These are phyloP conservation scores for Zygosaccharomyces bailii DNA, from an alignment of 805 yeast genomes.

Conservation along the genomic window DNA sequence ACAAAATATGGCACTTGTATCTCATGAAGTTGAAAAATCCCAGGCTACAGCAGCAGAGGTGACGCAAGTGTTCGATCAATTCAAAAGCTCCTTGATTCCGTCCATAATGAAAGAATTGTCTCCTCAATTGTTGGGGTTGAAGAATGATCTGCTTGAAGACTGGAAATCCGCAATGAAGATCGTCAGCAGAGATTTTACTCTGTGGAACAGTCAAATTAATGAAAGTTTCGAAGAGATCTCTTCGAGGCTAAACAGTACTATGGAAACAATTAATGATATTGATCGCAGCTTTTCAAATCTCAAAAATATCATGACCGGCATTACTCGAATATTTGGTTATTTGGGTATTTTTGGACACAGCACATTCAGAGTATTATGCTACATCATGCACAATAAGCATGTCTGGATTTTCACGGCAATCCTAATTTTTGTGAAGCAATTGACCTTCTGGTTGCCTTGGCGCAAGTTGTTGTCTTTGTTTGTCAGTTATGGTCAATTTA, in stretches of 20 bases:
- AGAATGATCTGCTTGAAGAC: slow-evolving; percentile 21
- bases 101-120: slow-evolving; percentile 12
- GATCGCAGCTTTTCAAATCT: slow-evolving; percentile 14
- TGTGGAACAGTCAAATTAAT: slow-evolving; percentile 20
- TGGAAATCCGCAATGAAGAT: slow-evolving; percentile 14
- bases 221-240: slow-evolving; percentile 16
- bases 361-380: slow-evolving; percentile 2
- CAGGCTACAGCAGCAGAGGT: slow-evolving; percentile 14
- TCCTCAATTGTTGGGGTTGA: slow-evolving; percentile 37
- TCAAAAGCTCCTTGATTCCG: slow-evolving; percentile 14
- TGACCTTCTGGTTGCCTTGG: neutral
- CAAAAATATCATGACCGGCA: slow-evolving; percentile 4
- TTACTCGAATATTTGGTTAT: slow-evolving; percentile 8
- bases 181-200: slow-evolving; percentile 15
- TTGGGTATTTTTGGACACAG: slow-evolving; percentile 2
- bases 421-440: neutral
- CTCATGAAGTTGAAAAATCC: slow-evolving; percentile 14
- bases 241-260: slow-evolving; percentile 15
- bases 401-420: slow-evolving; percentile 7
- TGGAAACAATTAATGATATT: slow-evolving; percentile 15
- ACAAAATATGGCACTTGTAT: slow-evolving; percentile 6
- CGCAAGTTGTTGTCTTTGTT: neutral
- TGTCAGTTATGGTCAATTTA: slow-evolving; percentile 1
- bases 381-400: neutral
- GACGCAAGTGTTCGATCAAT: slow-evolving; percentile 12